Percentiles rank a stretch among this genome's conserved stretches.
These are phyloP conservation scores for Globisporangium iwayamae DNA, from an alignment of 352 stramenopile genomes.

Conservation along the genomic window DNA sequence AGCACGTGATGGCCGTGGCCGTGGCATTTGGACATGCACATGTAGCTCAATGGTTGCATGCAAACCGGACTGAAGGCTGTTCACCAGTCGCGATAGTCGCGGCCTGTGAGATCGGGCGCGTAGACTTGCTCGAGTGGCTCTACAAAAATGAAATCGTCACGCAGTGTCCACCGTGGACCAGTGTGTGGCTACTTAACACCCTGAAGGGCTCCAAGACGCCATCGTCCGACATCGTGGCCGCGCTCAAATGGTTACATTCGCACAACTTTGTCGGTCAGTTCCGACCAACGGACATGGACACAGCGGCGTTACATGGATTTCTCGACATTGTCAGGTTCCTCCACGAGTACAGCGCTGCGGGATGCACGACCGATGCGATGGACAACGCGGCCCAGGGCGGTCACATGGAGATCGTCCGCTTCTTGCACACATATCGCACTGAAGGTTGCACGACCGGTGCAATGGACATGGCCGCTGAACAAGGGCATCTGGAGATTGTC, in stretches of 20 bases:
- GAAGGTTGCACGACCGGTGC: slow-evolving; percentile 16
- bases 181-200: slow-evolving; percentile 4
- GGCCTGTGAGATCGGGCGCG: background rate
- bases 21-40: background rate
- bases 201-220: background rate
- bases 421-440: slow-evolving; percentile 8
- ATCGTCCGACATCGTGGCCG: background rate
- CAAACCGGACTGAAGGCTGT: slow-evolving; percentile 30
- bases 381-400: slow-evolving; percentile 12
- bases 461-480: slow-evolving; percentile 13
- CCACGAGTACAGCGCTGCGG: background rate
- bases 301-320: background rate
- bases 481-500: slow-evolving; percentile 7
- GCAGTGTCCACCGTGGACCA: slow-evolving; percentile 3
- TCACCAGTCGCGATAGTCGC: slow-evolving; percentile 5
- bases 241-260: slow-evolving; percentile 4
- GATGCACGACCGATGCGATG: slow-evolving; percentile 17
- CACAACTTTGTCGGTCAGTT: slow-evolving; percentile 4
- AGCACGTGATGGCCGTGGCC: slow-evolving; percentile 14
- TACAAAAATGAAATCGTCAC: background rate
- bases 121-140: slow-evolving; percentile 11
- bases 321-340: slow-evolving; percentile 15
- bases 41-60: slow-evolving; percentile 39
- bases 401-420: slow-evolving; percentile 13
- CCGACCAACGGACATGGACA: slow-evolving; percentile 1